Evolutionary conservation across 78 protist genomes (phyloP).

Genomic region (Reticulomyxa filosa): DNA sequence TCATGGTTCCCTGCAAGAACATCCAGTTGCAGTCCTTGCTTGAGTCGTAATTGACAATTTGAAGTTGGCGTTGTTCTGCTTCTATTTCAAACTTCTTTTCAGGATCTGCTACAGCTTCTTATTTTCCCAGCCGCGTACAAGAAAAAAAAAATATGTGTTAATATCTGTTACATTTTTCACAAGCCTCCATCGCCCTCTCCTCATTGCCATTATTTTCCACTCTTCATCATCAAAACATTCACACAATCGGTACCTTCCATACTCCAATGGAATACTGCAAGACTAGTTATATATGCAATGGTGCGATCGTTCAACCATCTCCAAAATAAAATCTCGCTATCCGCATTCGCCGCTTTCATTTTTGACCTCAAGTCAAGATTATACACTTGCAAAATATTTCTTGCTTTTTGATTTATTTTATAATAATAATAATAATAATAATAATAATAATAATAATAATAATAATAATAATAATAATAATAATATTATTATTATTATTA

Average conservation of each 20-base stretch:
- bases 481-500: too few relatives aligned
- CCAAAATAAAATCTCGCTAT: slow-evolving; percentile 77
- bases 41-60: slow-evolving; percentile 84
- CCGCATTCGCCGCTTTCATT: slow-evolving; percentile 47
- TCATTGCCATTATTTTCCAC: too few relatives aligned
- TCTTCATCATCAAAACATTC: too few relatives aligned
- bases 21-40: slow-evolving; percentile 61
- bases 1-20: neutral
- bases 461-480: too few relatives aligned
- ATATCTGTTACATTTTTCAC: too few relatives aligned
- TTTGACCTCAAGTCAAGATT: slow-evolving; percentile 63
- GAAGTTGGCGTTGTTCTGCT: slow-evolving; percentile 19
- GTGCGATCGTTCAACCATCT: slow-evolving; percentile 63
- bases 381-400: slow-evolving; percentile 65
- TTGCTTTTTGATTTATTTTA: slow-evolving; percentile 34
- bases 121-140: too few relatives aligned
- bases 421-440: too few relatives aligned
- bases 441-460: too few relatives aligned
- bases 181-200: too few relatives aligned
- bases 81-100: slow-evolving; percentile 70
- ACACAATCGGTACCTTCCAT: too few relatives aligned
- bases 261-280: slow-evolving; percentile 90
- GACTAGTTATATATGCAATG: slow-evolving; percentile 73
- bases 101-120: slow-evolving; percentile 57
- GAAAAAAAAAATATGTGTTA: too few relatives aligned